Evolutionary conservation across 2,329 filamentous ascomycete species (phyloP).

Genomic region (Diplodia corticola): DNA sequence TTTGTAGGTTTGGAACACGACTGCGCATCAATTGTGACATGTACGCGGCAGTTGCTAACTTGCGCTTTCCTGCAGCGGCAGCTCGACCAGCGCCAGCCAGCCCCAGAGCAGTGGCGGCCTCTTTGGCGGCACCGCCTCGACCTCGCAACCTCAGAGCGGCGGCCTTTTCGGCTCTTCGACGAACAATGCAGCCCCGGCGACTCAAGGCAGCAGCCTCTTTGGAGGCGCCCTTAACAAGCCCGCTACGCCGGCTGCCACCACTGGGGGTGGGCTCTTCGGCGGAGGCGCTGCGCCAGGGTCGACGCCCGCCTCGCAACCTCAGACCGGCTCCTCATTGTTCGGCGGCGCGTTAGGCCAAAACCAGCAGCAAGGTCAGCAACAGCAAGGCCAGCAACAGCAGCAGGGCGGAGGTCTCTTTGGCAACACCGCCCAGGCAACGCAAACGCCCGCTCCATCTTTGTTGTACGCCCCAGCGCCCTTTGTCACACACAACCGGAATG

Average conservation of each 20-base stretch:
- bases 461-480: conserved; percentile 40
- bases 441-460: conserved; percentile 35
- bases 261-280: conserved; percentile 37
- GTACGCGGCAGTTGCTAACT: not conserved
- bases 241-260: conserved; percentile 28
- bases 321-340: conserved; percentile 35
- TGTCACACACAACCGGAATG: conserved; percentile 32
- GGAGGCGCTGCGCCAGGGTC: conserved; percentile 32
- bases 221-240: conserved; percentile 38
- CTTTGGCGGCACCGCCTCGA: conserved; percentile 30
- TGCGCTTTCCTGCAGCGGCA: conserved; percentile 25
- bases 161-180: conserved; percentile 30
- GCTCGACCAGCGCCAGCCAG: conserved; percentile 25
- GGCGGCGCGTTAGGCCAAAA: conserved; percentile 37
- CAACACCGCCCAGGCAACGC: conserved; percentile 29
- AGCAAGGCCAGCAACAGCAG: conserved; percentile 23
- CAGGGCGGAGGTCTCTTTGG: conserved; percentile 39
- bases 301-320: conserved; percentile 23
- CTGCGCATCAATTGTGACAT: not conserved
- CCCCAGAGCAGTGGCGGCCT: conserved; percentile 28
- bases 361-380: conserved; percentile 31
- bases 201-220: conserved; percentile 35
- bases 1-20: not conserved
- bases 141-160: conserved; percentile 29
- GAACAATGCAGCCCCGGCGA: conserved; percentile 30